phyloP scores from a whole-genome alignment of 164 flowering plant species.

The Protea cynaroides region DNA sequence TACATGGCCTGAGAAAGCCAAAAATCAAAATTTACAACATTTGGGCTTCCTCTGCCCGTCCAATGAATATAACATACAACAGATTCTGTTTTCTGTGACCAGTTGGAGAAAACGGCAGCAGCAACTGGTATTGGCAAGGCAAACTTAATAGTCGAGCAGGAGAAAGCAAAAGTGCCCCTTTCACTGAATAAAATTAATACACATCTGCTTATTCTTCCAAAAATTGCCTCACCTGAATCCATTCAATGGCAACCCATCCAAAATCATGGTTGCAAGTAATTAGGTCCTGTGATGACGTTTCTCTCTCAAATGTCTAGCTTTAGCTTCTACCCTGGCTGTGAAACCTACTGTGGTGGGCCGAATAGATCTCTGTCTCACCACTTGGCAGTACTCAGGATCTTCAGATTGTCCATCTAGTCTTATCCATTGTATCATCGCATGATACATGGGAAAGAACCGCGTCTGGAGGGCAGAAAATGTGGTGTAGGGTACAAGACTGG shows the following conservation, averaged over 20 bases:
- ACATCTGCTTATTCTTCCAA: neutral
- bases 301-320: conserved; percentile 10
- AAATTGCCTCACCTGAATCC: no score
- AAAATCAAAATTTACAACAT: conserved; percentile 16
- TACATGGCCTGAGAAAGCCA: conserved; percentile 6
- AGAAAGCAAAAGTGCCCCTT: no score
- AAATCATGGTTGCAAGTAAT: neutral
- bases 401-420: conserved; percentile 49
- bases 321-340: conserved; percentile 60
- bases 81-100: neutral
- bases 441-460: conserved; percentile 87
- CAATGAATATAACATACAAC: conserved; percentile 1
- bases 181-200: no score
- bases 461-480: conserved; percentile 52
- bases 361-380: conserved; percentile 64
- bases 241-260: conserved; percentile 1
- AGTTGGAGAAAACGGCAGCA: neutral
- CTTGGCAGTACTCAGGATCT: conserved; percentile 53
- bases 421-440: conserved; percentile 81
- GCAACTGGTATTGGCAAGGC: no score
- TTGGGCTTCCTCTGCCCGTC: neutral
- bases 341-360: conserved; percentile 59
- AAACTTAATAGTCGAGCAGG: no score
- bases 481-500: conserved; percentile 65
- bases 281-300: neutral